Evolutionary conservation across 495 filamentous ascomycete species (phyloP).

Genomic region (Aspergillus sparsus): DNA sequence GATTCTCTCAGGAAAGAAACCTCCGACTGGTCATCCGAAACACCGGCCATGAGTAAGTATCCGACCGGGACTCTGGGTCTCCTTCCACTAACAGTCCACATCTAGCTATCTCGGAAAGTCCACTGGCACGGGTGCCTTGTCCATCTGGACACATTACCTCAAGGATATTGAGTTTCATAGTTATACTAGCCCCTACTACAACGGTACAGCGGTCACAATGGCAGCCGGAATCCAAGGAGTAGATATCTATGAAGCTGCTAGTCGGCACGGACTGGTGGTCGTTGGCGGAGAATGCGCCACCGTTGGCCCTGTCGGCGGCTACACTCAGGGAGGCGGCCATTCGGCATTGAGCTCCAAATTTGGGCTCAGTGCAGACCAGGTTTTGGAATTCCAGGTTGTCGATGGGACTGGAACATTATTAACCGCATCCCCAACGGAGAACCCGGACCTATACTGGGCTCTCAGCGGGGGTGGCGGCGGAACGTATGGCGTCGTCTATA

Average conservation of each 20-base stretch:
- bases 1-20: no score
- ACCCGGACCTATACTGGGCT: conserved; percentile 66
- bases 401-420: conserved; percentile 48
- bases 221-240: conserved; percentile 53
- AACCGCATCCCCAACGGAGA: conserved; percentile 47
- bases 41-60: no score
- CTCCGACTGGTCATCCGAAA: no score
- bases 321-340: conserved; percentile 60
- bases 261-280: conserved; percentile 16
- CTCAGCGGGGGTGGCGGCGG: conserved; percentile 64
- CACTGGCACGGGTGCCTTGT: conserved; percentile 49
- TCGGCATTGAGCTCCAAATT: conserved; percentile 47
- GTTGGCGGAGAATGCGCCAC: conserved; percentile 27
- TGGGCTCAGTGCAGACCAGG: conserved; percentile 62
- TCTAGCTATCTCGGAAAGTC: conserved; percentile 43
- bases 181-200: conserved; percentile 40
- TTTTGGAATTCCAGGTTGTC: conserved; percentile 61
- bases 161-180: conserved; percentile 38
- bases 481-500: conserved; percentile 60
- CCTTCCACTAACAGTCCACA: no score
- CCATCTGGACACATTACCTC: conserved; percentile 54
- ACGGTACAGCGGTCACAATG: conserved; percentile 51
- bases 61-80: no score
- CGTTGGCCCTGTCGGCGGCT: conserved; percentile 49
- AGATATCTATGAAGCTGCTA: conserved; percentile 45